These are phyloP conservation scores for Trebouxia sp. DNA, from an alignment of 139 green algal genomes.

Conservation along the genomic window DNA sequence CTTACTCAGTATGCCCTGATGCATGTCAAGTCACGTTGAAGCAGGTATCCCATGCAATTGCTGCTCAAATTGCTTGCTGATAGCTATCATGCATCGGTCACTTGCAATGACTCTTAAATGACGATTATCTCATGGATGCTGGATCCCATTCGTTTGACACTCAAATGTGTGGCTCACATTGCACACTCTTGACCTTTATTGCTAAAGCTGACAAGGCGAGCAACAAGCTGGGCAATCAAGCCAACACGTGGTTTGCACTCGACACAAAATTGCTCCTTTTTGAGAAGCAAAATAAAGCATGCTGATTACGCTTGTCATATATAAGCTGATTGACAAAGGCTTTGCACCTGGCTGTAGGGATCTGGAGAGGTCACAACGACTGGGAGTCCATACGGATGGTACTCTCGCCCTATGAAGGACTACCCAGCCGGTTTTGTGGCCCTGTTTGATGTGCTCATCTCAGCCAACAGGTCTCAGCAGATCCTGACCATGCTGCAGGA, in stretches of 20 bases:
- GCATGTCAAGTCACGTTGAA: background rate
- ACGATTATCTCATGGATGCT: too few species aligned
- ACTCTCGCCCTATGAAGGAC: constrained; percentile 2
- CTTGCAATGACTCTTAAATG: too few species aligned
- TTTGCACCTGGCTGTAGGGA: background rate
- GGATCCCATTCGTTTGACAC: too few species aligned
- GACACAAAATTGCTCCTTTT: background rate
- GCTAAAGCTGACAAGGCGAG: too few species aligned
- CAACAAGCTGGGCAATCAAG: background rate
- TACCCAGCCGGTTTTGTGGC: constrained; percentile 14
- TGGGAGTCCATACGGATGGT: constrained; percentile 1
- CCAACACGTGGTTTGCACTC: background rate
- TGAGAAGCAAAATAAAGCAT: background rate
- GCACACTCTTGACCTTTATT: too few species aligned
- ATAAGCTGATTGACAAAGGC: background rate
- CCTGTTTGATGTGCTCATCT: constrained; percentile 11
- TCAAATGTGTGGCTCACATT: too few species aligned
- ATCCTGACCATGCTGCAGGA: constrained; percentile 6
- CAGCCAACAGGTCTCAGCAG: background rate
- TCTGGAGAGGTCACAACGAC: constrained; percentile 5
- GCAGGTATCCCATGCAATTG: background rate
- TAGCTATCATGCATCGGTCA: background rate
- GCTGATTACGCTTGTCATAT: background rate
- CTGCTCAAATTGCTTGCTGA: background rate
- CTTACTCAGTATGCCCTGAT: background rate